A percentile compares a stretch with the other conserved stretches of the same genome.
Evolutionary conservation across 805 yeast genomes (phyloP).

Genomic region (Ogataea glucozyma): DNA sequence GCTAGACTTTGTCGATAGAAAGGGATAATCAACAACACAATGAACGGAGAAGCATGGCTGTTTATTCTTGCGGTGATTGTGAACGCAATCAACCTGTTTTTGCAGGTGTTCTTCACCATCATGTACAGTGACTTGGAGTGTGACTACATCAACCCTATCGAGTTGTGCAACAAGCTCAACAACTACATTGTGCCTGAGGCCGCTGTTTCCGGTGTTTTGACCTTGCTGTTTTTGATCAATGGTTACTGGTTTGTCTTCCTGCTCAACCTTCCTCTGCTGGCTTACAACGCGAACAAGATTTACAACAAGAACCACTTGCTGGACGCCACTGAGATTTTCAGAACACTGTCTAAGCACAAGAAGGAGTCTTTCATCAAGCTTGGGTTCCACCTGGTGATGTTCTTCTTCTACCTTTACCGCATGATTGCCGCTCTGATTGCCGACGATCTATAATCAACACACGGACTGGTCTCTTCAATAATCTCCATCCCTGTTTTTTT

Average conservation of each 20-base stretch:
- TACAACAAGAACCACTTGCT: slow-evolving; percentile 77
- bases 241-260: slow-evolving; percentile 93
- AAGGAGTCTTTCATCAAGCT: slow-evolving; percentile 87
- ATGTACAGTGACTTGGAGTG: slow-evolving; percentile 93
- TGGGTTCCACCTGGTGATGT: slow-evolving; percentile 87
- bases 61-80: slow-evolving; percentile 77
- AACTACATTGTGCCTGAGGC: slow-evolving; percentile 91
- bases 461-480: not conserved
- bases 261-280: slow-evolving; percentile 78
- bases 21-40: slow-evolving; percentile 9
- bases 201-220: slow-evolving; percentile 69
- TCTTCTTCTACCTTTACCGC: slow-evolving; percentile 93
- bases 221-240: slow-evolving; percentile 70
- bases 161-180: slow-evolving; percentile 90
- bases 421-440: slow-evolving; percentile 92
- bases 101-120: slow-evolving; percentile 93
- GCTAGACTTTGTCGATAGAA: not conserved
- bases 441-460: slow-evolving; percentile 46
- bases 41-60: slow-evolving; percentile 45
- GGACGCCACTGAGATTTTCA: slow-evolving; percentile 96
- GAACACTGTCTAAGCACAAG: slow-evolving; percentile 91
- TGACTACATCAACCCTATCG: slow-evolving; percentile 97
- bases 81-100: slow-evolving; percentile 84
- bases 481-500: not conserved
- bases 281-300: slow-evolving; percentile 80